Percentiles rank a stretch among this genome's conserved stretches.
Evolutionary conservation across 352 stramenopile species (phyloP).

Genomic region (Blastocystis sp.): DNA sequence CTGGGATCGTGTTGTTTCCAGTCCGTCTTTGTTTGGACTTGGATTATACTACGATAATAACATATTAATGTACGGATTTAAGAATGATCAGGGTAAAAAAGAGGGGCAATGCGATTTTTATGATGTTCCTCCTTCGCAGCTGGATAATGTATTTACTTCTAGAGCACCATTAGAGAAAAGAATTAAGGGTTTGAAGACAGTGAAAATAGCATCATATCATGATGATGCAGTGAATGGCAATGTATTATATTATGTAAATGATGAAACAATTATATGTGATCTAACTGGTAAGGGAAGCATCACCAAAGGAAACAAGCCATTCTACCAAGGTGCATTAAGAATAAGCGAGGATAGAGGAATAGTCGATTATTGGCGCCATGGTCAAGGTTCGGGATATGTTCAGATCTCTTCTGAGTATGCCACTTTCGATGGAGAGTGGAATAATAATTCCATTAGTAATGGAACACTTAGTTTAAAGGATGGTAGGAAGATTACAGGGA

Average conservation of each 20-base stretch:
- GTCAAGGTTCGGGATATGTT: background rate
- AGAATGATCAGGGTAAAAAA: background rate
- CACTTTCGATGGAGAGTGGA: background rate
- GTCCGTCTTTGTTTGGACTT: background rate
- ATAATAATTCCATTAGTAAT: background rate
- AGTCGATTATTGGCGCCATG: too few species aligned
- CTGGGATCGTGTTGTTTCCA: background rate
- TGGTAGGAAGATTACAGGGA: background rate
- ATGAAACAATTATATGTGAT: background rate
- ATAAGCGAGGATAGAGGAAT: too few species aligned
- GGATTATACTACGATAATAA: background rate
- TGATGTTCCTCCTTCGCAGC: background rate
- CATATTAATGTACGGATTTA: background rate
- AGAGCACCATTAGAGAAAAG: background rate
- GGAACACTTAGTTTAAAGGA: background rate
- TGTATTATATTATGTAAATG: background rate
- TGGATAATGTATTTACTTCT: background rate
- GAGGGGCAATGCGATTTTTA: background rate
- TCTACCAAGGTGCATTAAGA: too few species aligned
- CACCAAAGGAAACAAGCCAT: too few species aligned
- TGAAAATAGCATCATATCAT: background rate
- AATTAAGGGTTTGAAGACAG: background rate
- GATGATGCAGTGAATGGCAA: background rate
- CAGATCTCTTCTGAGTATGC: background rate
- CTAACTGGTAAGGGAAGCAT: background rate